Evolutionary conservation across 139 green algal species (phyloP).

Genomic region (Nannochloris sp.): DNA sequence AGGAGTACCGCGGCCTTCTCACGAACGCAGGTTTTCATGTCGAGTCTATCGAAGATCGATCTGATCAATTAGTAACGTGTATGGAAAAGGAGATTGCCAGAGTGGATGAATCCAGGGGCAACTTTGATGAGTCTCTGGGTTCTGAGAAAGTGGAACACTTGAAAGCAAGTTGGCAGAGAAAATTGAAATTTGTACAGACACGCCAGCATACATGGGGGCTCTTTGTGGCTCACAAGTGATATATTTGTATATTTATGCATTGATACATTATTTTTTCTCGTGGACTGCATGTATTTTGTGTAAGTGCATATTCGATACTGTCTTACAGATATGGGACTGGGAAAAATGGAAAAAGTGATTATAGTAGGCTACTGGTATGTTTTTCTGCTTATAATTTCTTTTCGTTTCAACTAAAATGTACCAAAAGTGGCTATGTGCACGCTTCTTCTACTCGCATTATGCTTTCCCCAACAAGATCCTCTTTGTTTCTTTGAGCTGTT

Average conservation of each 20-base stretch:
- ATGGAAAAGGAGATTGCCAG: slow-evolving; percentile 6
- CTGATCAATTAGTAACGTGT: background rate
- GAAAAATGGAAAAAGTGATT: background rate
- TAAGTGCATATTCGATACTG: background rate
- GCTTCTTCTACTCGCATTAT: background rate
- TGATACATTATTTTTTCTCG: slow-evolving; percentile 11
- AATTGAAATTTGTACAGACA: slow-evolving; percentile 48
- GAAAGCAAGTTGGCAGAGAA: slow-evolving; percentile 43
- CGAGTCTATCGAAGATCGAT: slow-evolving; percentile 22
- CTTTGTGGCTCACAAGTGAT: slow-evolving; percentile 29
- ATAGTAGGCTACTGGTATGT: background rate
- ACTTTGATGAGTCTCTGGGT: slow-evolving; percentile 32
- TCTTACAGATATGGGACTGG: background rate
- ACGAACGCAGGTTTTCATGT: slow-evolving; percentile 50
- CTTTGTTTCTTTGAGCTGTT: background rate
- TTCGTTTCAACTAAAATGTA: background rate
- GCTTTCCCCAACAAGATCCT: slow-evolving; percentile 1
- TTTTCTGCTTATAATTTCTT: slow-evolving; percentile 2
- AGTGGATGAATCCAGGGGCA: slow-evolving; percentile 16
- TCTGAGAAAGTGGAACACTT: background rate
- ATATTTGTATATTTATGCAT: background rate
- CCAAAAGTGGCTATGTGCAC: too few relatives aligned
- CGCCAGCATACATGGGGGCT: slow-evolving; percentile 63
- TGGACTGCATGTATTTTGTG: too few relatives aligned
- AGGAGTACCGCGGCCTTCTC: slow-evolving; percentile 41